Conservation (phyloP, 1,139 yeast genomes). For the Suhomyces chickasaworum region DNA sequence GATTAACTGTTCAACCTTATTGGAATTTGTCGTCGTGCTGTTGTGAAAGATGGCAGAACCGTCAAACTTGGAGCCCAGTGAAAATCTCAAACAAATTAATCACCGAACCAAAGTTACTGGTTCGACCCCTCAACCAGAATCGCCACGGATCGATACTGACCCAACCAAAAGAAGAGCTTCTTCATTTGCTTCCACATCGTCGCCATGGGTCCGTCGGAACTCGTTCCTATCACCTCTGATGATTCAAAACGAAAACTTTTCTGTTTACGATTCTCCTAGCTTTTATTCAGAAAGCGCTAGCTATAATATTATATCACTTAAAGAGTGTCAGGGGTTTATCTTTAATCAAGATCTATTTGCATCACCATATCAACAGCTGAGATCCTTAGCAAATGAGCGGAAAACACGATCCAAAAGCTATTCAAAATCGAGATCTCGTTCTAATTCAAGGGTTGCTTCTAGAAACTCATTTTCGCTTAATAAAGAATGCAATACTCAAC, state of each 20-base stretch:
- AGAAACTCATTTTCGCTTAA: slow-evolving; percentile 7
- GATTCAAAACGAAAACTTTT: slow-evolving; percentile 61
- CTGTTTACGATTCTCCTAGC: slow-evolving; percentile 53
- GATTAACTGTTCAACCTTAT: neutral
- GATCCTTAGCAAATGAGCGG: slow-evolving; percentile 45
- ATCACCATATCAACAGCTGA: slow-evolving; percentile 61
- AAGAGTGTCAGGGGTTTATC: slow-evolving; percentile 70
- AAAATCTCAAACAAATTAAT: slow-evolving; percentile 4
- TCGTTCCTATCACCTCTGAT: slow-evolving; percentile 62
- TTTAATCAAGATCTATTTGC: slow-evolving; percentile 79
- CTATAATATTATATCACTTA: slow-evolving; percentile 49
- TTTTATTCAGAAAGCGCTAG: slow-evolving; percentile 33
- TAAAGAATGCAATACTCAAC: slow-evolving; percentile 5
- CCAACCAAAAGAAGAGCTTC: slow-evolving; percentile 32
- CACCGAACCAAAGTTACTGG: neutral
- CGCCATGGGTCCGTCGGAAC: slow-evolving; percentile 61
- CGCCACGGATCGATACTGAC: slow-evolving; percentile 19
- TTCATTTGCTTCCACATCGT: slow-evolving; percentile 50
- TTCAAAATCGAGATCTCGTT: slow-evolving; percentile 16
- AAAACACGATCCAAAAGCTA: slow-evolving; percentile 32
- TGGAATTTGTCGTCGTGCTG: neutral
- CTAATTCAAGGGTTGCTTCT: slow-evolving; percentile 17
- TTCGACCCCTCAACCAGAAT: slow-evolving; percentile 5
- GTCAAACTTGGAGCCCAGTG: slow-evolving; percentile 1
- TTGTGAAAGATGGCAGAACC: slow-evolving; percentile 5